These are phyloP conservation scores for Calonectria pteridis DNA, from an alignment of 2,329 filamentous ascomycete genomes.

Conservation along the genomic window DNA sequence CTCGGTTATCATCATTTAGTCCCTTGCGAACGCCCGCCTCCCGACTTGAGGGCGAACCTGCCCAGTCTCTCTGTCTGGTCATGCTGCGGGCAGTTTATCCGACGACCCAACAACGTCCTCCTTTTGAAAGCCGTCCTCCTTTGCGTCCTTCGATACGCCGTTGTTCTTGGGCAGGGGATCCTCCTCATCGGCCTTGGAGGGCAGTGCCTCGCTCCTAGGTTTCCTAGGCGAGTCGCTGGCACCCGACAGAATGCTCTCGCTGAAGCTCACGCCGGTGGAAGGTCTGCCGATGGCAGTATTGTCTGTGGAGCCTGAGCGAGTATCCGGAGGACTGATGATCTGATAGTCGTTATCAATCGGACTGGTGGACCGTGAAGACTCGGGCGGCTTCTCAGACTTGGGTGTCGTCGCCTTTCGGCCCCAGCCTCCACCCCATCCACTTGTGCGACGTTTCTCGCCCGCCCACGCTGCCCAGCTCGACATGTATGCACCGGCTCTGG, in stretches of 20 bases:
- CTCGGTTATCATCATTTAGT: conserved; percentile 12
- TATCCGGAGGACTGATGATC: conserved; percentile 48
- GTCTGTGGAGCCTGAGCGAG: conserved; percentile 45
- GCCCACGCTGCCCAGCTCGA: conserved; percentile 79
- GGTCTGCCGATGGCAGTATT: conserved; percentile 46
- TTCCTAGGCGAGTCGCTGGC: conserved; percentile 46
- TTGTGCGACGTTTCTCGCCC: conserved; percentile 78
- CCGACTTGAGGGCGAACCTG: background rate
- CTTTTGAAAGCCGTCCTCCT: conserved; percentile 43
- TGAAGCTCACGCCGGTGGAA: conserved; percentile 57
- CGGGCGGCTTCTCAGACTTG: conserved; percentile 49
- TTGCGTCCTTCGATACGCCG: conserved; percentile 29
- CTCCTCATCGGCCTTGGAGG: conserved; percentile 21
- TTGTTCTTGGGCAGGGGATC: conserved; percentile 30
- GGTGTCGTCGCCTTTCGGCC: conserved; percentile 49
- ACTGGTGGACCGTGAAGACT: conserved; percentile 50
- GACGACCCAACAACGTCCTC: conserved; percentile 43
- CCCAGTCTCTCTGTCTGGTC: background rate
- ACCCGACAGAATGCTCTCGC: conserved; percentile 59
- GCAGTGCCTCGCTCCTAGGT: conserved; percentile 35
- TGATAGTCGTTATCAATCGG: conserved; percentile 55
- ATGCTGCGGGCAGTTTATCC: conserved; percentile 30
- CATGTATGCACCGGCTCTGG: conserved; percentile 73
- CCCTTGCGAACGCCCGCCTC: background rate
- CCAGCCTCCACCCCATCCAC: conserved; percentile 59